Conservation (phyloP, 1,284 basidiomycete species). For the Entoloma clypeatum region DNA sequence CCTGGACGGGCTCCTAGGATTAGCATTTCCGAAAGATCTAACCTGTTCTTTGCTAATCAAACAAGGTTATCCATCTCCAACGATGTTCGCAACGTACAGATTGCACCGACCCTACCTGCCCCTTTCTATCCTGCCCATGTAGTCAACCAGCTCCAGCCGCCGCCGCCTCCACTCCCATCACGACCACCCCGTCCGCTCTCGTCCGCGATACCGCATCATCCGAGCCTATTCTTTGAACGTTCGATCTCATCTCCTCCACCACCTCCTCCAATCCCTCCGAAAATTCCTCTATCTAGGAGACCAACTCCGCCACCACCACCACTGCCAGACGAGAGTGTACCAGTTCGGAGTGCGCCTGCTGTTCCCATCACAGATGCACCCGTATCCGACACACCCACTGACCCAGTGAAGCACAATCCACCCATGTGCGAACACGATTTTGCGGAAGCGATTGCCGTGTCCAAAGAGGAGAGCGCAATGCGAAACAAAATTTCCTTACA, state of each 20-base stretch:
- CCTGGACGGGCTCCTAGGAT: slow-evolving; percentile 18
- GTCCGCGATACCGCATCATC: slow-evolving; percentile 15
- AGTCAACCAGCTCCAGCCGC: slow-evolving; percentile 10
- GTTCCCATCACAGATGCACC: slow-evolving; percentile 6
- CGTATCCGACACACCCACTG: slow-evolving; percentile 8
- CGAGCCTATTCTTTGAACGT: slow-evolving; percentile 11
- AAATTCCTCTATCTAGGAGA: no score
- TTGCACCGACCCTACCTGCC: slow-evolving; percentile 12
- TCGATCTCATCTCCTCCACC: slow-evolving; percentile 11
- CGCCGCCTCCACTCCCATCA: slow-evolving; percentile 10
- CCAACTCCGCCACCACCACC: slow-evolving; percentile 16
- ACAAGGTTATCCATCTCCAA: slow-evolving; percentile 20
- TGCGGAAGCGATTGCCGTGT: slow-evolving; percentile 44
- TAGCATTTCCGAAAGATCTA: slow-evolving; percentile 14
- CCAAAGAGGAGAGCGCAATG: slow-evolving; percentile 34
- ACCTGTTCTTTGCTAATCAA: slow-evolving; percentile 19
- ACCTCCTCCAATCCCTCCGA: not conserved
- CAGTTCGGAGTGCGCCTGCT: slow-evolving; percentile 3
- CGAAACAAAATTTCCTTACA: slow-evolving; percentile 35
- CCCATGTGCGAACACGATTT: slow-evolving; percentile 34
- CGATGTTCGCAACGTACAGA: slow-evolving; percentile 15
- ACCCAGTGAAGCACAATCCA: no score
- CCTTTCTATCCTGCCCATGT: slow-evolving; percentile 14
- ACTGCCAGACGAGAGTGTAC: slow-evolving; percentile 18
- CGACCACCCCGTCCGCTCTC: slow-evolving; percentile 20